Percentiles rank a stretch among this genome's conserved stretches.
These are phyloP conservation scores for Ceraceosorus guamensis DNA, from an alignment of 1,284 basidiomycete genomes.

Conservation along the genomic window DNA sequence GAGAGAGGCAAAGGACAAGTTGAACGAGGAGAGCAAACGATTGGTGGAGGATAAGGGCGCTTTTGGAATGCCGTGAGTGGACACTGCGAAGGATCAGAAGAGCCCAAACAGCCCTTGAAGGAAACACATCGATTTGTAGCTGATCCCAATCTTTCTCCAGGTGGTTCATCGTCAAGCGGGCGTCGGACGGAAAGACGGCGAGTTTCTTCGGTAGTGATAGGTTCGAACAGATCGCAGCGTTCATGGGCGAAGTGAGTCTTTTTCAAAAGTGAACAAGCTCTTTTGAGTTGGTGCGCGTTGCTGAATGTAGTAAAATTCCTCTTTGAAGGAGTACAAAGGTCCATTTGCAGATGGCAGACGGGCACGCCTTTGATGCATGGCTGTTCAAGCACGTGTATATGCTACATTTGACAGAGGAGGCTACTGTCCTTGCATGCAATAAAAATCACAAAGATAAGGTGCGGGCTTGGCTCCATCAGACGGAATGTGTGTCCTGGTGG, in stretches of 20 bases:
- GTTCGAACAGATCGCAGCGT: slow-evolving; percentile 14
- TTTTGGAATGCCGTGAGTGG: slow-evolving; percentile 35
- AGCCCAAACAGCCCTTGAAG: neutral
- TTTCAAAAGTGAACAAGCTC: too few relatives aligned
- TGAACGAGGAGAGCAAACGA: slow-evolving; percentile 15
- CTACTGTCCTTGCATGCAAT: too few relatives aligned
- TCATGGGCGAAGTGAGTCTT: neutral
- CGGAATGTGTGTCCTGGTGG: too few relatives aligned
- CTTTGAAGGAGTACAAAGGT: neutral
- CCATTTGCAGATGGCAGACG: neutral
- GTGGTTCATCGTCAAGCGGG: slow-evolving; percentile 14
- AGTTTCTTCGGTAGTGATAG: slow-evolving; percentile 30
- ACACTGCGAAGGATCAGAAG: neutral
- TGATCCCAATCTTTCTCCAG: neutral
- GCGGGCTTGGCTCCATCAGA: too few relatives aligned
- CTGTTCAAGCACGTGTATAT: neutral
- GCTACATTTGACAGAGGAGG: too few relatives aligned
- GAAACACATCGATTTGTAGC: neutral
- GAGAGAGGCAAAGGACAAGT: slow-evolving; percentile 7
- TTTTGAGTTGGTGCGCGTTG: neutral
- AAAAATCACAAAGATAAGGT: too few relatives aligned
- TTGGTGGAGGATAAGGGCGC: slow-evolving; percentile 19
- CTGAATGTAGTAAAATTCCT: neutral
- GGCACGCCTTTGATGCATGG: too few relatives aligned
- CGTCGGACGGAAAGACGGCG: slow-evolving; percentile 12